These are phyloP conservation scores for Aureoboletus auriporus DNA, from an alignment of 768 basidiomycete species.

Conservation along the genomic window DNA sequence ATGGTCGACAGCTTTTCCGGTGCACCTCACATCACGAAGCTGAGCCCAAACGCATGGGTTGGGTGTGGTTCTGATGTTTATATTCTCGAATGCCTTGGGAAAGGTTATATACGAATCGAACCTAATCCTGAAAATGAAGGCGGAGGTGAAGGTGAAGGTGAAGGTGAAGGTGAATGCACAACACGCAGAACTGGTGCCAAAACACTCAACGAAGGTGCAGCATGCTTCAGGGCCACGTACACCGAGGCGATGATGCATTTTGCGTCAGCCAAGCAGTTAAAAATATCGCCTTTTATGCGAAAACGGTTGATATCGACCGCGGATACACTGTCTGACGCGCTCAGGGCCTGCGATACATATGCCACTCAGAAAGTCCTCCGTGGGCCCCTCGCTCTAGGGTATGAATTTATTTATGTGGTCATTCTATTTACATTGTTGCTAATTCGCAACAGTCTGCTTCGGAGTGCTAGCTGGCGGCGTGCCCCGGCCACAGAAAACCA, in stretches of 20 bases:
- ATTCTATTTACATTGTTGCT: neutral
- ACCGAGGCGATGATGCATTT: constrained; percentile 48
- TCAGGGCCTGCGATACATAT: constrained; percentile 70
- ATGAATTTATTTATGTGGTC: constrained; percentile 7
- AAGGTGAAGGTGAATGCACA: constrained; percentile 23
- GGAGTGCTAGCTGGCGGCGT: constrained; percentile 64
- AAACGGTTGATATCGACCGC: constrained; percentile 54
- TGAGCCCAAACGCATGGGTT: constrained; percentile 74
- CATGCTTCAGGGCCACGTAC: constrained; percentile 48
- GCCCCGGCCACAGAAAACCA: constrained; percentile 60
- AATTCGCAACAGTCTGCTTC: constrained; percentile 44
- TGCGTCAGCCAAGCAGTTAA: constrained; percentile 40
- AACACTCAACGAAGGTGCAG: constrained; percentile 15
- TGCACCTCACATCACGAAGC: constrained; percentile 46
- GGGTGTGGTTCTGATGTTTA: constrained; percentile 68
- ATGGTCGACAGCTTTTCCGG: constrained; percentile 49
- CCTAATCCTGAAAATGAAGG: constrained; percentile 28
- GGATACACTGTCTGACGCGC: constrained; percentile 50
- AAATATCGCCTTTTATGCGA: constrained; percentile 51
- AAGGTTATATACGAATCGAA: constrained; percentile 65
- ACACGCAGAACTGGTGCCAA: neutral
- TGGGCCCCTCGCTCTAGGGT: constrained; percentile 51
- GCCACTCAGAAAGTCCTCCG: constrained; percentile 50
- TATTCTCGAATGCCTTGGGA: constrained; percentile 71
- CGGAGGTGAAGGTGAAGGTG: constrained; percentile 5